phyloP scores from a whole-genome alignment of 1,284 basidiomycete species.

The Malassezia cuniculi region DNA sequence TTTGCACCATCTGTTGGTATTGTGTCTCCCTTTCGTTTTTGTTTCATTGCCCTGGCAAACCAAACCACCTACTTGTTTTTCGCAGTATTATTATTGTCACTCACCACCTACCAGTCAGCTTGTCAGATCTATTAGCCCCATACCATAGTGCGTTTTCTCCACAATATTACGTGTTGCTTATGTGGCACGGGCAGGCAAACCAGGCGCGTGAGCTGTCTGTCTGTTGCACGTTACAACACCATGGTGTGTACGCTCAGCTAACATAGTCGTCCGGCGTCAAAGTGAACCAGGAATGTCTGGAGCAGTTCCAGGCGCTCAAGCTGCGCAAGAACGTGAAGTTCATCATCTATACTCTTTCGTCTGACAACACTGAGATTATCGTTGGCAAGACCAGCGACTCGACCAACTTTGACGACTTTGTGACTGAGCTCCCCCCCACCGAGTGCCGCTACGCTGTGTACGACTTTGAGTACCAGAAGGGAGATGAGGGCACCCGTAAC shows the following conservation, averaged over 20 bases:
- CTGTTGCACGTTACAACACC: no score
- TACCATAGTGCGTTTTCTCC: no score
- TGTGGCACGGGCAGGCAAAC: no score
- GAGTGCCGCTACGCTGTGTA: constrained; percentile 83
- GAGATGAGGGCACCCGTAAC: constrained; percentile 66
- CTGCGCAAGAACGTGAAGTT: constrained; percentile 70
- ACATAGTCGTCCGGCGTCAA: constrained; percentile 63
- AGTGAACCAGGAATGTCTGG: constrained; percentile 55
- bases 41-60: no score
- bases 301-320: constrained; percentile 64
- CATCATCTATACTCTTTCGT: constrained; percentile 67
- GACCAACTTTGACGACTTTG: constrained; percentile 63
- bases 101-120: no score
- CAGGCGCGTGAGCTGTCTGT: no score
- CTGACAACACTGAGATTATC: constrained; percentile 54
- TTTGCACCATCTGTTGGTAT: no score
- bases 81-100: no score
- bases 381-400: constrained; percentile 35
- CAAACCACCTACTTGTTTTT: no score
- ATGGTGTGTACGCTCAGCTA: constrained; percentile 2
- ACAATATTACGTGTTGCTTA: no score
- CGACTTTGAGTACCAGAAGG: constrained; percentile 76
- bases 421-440: constrained; percentile 59
- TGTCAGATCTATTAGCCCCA: no score
- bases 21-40: no score